phyloP scores from a whole-genome alignment of 139 green algal genomes.

The Haematococcus lacustris region DNA sequence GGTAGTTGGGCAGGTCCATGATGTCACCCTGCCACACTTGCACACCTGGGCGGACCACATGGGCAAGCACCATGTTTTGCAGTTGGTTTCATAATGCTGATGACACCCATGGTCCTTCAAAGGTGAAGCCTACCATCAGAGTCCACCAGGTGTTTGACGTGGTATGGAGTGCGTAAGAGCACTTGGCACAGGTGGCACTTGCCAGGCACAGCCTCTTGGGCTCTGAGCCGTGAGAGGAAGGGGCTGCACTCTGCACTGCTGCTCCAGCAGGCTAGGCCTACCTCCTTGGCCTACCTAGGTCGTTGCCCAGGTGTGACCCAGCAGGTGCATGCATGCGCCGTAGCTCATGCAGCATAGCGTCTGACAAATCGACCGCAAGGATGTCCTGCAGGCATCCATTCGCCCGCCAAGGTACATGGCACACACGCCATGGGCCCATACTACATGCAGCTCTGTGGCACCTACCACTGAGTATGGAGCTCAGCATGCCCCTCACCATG shows the following conservation, averaged over 20 bases:
- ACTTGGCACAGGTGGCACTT: background rate
- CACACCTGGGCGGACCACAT: constrained; percentile 23
- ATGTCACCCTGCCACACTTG: constrained; percentile 60
- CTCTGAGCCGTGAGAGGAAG: background rate
- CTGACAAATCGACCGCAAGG: constrained; percentile 53
- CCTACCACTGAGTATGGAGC: background rate
- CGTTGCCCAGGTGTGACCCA: constrained; percentile 42
- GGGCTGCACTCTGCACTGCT: too few species aligned
- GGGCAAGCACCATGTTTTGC: background rate
- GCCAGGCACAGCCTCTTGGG: background rate
- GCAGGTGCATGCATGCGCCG: background rate
- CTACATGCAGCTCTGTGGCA: background rate
- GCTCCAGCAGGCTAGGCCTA: too few species aligned
- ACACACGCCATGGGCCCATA: background rate
- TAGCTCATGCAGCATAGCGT: constrained; percentile 48
- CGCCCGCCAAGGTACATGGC: background rate
- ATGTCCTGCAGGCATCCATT: constrained; percentile 40
- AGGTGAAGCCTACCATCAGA: background rate
- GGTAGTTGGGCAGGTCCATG: constrained; percentile 49
- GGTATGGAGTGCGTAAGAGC: background rate
- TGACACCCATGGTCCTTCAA: background rate
- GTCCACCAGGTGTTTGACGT: background rate
- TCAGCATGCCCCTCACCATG: background rate
- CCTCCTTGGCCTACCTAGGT: constrained; percentile 17
- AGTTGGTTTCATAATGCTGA: background rate